phyloP scores from a whole-genome alignment of 1,139 yeast genomes.

The Pichia kudriavzevii region DNA sequence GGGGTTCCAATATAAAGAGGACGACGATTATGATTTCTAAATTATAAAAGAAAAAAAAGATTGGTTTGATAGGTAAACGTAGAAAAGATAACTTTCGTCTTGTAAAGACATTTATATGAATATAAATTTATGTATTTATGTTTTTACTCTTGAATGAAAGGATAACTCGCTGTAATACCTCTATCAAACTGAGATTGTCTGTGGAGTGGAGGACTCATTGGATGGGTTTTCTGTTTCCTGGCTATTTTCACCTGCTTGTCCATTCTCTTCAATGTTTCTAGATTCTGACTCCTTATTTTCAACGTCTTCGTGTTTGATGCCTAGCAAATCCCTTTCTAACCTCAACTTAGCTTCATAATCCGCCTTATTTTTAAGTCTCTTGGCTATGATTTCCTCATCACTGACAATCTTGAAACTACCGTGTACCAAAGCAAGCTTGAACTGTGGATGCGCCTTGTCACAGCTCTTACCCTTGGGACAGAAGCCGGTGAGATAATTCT shows the following conservation, averaged over 20 bases:
- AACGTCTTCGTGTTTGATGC: neutral
- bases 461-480: slow-evolving; percentile 74
- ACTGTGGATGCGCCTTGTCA: slow-evolving; percentile 53
- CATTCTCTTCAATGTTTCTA: neutral
- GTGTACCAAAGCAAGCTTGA: slow-evolving; percentile 37
- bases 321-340: slow-evolving; percentile 7
- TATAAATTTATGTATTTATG: too few species aligned
- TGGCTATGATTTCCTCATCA: slow-evolving; percentile 32
- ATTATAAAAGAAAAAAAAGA: neutral
- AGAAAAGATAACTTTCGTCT: too few species aligned
- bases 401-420: slow-evolving; percentile 46
- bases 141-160: too few species aligned
- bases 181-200: slow-evolving; percentile 1
- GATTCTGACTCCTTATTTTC: neutral
- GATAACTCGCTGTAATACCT: too few species aligned
- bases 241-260: neutral
- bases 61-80: neutral
- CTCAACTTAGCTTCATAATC: slow-evolving; percentile 11
- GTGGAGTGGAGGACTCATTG: neutral
- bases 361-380: slow-evolving; percentile 18
- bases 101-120: too few species aligned
- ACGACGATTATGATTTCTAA: slow-evolving; percentile 33
- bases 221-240: neutral
- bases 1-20: slow-evolving; percentile 54
- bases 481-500: slow-evolving; percentile 81